Conservation (phyloP, 2,329 filamentous ascomycete genomes). For the Botrytis galanthina region DNA sequence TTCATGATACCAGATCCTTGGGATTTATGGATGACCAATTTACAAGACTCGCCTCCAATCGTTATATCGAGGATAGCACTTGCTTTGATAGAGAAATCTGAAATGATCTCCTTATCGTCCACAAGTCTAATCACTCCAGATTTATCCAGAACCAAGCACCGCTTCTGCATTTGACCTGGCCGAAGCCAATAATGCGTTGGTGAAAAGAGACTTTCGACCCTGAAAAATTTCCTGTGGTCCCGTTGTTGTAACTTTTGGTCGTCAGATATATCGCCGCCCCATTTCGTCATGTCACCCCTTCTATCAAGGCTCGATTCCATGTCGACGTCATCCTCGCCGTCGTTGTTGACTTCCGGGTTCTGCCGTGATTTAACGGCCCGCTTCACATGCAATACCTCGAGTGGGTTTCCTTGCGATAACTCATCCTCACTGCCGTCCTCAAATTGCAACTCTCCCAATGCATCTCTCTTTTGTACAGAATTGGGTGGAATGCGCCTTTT, state of each 20-base stretch:
- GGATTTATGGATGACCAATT: background rate
- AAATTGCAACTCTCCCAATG: background rate
- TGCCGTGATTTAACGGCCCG: background rate
- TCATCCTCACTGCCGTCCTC: slow-evolving; percentile 14
- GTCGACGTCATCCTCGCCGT: background rate
- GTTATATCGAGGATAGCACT: background rate
- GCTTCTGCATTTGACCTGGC: background rate
- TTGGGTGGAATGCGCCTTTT: background rate
- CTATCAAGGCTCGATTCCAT: background rate
- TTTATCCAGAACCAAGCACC: background rate
- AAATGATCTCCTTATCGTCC: background rate
- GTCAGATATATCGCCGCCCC: background rate
- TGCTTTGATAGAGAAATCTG: background rate
- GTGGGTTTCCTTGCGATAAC: background rate
- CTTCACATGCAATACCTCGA: background rate
- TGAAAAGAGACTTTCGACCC: slow-evolving; percentile 9
- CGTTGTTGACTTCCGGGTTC: background rate
- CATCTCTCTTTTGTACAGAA: background rate
- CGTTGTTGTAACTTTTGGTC: background rate
- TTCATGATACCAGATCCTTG: background rate
- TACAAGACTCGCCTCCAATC: background rate
- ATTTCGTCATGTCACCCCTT: slow-evolving; percentile 15
- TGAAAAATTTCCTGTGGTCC: no score
- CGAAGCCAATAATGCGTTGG: background rate
- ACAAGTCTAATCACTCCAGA: background rate